A percentile compares a stretch with the other conserved stretches of the same genome.
phyloP scores from a whole-genome alignment of 2,329 filamentous ascomycete genomes.

The Trichocomaceae sp. region DNA sequence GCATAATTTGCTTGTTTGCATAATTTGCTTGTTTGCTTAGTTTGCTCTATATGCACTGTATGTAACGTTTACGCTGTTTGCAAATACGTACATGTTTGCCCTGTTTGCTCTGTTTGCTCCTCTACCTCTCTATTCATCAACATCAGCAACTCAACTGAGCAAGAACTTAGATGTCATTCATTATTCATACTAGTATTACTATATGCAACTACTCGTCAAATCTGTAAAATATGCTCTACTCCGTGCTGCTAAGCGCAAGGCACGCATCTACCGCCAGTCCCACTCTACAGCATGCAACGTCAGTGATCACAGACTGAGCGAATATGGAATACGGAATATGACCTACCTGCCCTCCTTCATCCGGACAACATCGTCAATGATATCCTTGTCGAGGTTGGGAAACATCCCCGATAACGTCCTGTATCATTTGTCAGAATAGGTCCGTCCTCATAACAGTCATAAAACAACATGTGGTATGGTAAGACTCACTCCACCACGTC shows the following conservation, averaged over 20 bases:
- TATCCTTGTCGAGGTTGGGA: slow-evolving; percentile 83
- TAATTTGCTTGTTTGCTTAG: neutral
- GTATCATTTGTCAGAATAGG: neutral
- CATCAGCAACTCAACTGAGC: too few species aligned
- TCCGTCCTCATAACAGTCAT: neutral
- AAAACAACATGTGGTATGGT: slow-evolving; percentile 2
- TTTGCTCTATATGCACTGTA: neutral
- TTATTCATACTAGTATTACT: neutral
- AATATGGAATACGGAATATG: neutral
- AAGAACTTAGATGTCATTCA: too few species aligned
- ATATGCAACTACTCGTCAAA: neutral
- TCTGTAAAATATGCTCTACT: neutral
- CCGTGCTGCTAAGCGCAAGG: slow-evolving; percentile 54
- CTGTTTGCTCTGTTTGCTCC: neutral
- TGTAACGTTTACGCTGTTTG: slow-evolving; percentile 2
- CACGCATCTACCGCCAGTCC: slow-evolving; percentile 81
- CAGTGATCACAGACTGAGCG: neutral
- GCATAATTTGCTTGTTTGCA: slow-evolving; percentile 1
- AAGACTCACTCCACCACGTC: slow-evolving; percentile 71
- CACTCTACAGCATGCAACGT: slow-evolving; percentile 49
- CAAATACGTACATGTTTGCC: neutral
- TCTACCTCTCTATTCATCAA: too few species aligned
- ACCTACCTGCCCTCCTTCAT: slow-evolving; percentile 88
- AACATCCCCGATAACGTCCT: slow-evolving; percentile 91
- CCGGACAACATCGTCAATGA: slow-evolving; percentile 94